Evolutionary conservation across 495 filamentous ascomycete species (phyloP), one percentile per base, ranked within the genome.

Genomic region (Copromyces sp.): DNA sequence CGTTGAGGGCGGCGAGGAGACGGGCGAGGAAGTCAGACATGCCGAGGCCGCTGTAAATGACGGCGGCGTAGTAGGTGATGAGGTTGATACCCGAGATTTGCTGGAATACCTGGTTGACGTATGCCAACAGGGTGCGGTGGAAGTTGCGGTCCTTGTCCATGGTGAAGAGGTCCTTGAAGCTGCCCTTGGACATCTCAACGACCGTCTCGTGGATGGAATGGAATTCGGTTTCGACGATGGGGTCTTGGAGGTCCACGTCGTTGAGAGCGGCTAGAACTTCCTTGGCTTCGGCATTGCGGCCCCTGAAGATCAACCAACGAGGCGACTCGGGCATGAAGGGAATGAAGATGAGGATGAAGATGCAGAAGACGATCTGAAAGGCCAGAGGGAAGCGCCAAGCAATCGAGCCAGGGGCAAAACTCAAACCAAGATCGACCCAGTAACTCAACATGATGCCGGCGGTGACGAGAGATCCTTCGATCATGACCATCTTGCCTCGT

Each of bases 401-500:
- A 11, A 91, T 88, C 20, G 87, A 86, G 72, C 78, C 87, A 70
- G 89, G 86, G 53, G 90, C 78, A 72, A 90, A 94, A 41, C 88
- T 87, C 61, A 93, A 84, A 24, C 87, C 92, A 68, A 92, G 91
- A 73, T 90, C 89, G 68, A 94, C 85, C 91, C 91, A 94, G 82
- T 94, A 92, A 76, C 85, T 87, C 77, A 93, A 82, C 73, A 88
- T 90, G 74, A 93, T 89, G 75, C 92, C 91, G 41, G 86, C 86
- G 4, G 91, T 91, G 75, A 93, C 91, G 79, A 92, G 83, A 17
- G 90, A 91, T 39, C 85, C 85, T 79, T 93, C 90, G 69, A 94
- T 90, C 91, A 93, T 93, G 78, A 94, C 90, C 76, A 94, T 83
- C 74, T 91, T 90, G 16, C 92, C 92, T 76, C 91, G 87, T 69